Base-by-base conservation (phyloP, 73 alveolate species). In the Uronychia binucleata region DNA sequence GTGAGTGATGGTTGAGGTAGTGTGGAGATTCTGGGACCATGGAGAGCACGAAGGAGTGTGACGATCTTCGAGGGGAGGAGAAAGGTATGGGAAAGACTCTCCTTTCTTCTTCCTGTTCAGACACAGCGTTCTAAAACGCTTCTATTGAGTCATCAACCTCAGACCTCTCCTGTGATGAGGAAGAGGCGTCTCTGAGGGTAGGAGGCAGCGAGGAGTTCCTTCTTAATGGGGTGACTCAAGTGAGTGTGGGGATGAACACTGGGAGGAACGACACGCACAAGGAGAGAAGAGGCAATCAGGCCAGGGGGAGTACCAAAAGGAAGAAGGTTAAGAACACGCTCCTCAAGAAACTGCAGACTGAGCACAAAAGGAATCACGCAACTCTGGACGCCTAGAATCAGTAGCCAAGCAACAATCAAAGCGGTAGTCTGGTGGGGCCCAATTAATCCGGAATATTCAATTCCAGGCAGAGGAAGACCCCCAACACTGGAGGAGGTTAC, bases 91-190 rank as follows among this genome's bases (percentile, higher is more conserved):
- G n/a, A 46, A 46, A 46, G 5, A 46, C 67, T 19, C 5, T 46
- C 67, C 67, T 46, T 46, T 46, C 67, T 46, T 46, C 67, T 11
- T 46, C 67, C 67, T 46, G 67, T 46, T 46, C 67, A 46, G 67
- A 46, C 19, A 46, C 67, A 46, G 67, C 19, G 67, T 46, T 46
- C 19, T 19, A 46, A 11, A 46, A 46, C 5, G 5, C 67, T 46
- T 46, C 67, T 5, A 46, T 46, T 5, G 67, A 46, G 19, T 46
- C 67, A 46, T 46, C 67, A 5, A 19, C 67, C 67, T 46, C 67
- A 46, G 67, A 46, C 5, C n/a, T 5, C 5, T 46, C 67, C 5
- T 5, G 67, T 5, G 67, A 19, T 46, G 67, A 46, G 19, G 67
- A 46, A 46, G 67, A 11, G 67, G 19, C 67, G 5, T 46, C 67